Evolutionary conservation across 176 grass and related monocot genomes (phyloP).

Genomic region (Oryza punctata): DNA sequence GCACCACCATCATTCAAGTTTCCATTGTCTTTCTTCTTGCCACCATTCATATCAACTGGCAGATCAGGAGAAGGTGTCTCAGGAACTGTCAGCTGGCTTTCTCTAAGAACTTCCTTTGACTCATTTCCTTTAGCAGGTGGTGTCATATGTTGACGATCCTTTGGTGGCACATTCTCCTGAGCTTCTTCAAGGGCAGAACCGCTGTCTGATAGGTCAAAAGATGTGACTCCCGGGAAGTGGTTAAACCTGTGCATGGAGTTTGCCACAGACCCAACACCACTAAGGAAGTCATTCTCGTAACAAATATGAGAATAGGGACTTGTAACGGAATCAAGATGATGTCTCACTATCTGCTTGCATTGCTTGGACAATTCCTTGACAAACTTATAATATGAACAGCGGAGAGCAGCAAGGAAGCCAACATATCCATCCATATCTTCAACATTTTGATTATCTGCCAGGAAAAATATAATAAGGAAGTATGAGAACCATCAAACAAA

Average conservation of each 20-base stretch:
- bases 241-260: constrained; percentile 62
- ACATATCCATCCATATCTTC: constrained; percentile 92
- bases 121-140: constrained; percentile 76
- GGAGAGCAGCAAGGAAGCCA: constrained; percentile 87
- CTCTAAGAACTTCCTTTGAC: constrained; percentile 66
- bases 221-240: constrained; percentile 56
- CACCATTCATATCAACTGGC: constrained; percentile 59
- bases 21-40: constrained; percentile 88
- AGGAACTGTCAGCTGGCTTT: constrained; percentile 91
- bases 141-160: constrained; percentile 75
- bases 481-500: constrained; percentile 19
- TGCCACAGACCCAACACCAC: constrained; percentile 44
- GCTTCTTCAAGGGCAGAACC: constrained; percentile 50
- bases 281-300: constrained; percentile 64
- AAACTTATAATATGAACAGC: constrained; percentile 83
- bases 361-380: constrained; percentile 79
- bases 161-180: constrained; percentile 88
- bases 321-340: constrained; percentile 87
- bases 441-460: constrained; percentile 59
- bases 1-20: constrained; percentile 62
- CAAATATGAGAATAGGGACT: constrained; percentile 91
- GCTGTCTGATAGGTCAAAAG: constrained; percentile 76
- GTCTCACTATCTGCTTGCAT: constrained; percentile 90
- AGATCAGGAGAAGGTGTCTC: constrained; percentile 99
- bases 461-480: neutral